Evolutionary conservation across 805 yeast species (phyloP).

Genomic region (Zygoascus bituminiphila): DNA sequence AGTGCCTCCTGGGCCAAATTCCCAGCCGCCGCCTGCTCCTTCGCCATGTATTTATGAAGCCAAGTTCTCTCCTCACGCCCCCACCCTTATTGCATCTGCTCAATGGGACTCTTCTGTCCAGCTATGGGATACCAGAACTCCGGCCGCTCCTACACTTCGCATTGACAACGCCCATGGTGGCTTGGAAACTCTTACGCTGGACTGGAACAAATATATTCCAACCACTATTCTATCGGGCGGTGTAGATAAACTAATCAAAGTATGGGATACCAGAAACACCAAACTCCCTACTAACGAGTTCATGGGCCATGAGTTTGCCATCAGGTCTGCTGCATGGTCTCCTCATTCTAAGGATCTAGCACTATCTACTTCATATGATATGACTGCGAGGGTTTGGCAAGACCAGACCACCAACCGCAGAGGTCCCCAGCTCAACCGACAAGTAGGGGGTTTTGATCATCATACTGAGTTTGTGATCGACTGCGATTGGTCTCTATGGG

Average conservation of each 20-base stretch:
- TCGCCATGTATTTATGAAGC: constrained; percentile 64
- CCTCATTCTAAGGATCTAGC: constrained; percentile 73
- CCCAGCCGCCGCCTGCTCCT: constrained; percentile 23
- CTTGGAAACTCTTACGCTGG: constrained; percentile 69
- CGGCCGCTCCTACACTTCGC: constrained; percentile 33
- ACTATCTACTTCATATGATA: constrained; percentile 78
- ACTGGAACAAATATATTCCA: constrained; percentile 85
- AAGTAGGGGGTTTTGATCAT: constrained; percentile 45
- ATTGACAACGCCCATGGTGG: constrained; percentile 65
- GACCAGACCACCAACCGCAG: constrained; percentile 35
- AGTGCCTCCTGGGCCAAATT: constrained; percentile 15
- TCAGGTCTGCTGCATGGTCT: constrained; percentile 76
- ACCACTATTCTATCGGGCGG: constrained; percentile 80
- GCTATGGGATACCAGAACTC: constrained; percentile 66
- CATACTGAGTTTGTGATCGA: constrained; percentile 91
- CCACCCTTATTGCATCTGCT: constrained; percentile 57
- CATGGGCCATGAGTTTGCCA: constrained; percentile 83
- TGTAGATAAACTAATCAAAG: constrained; percentile 74
- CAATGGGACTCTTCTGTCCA: constrained; percentile 69
- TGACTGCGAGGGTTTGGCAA: constrained; percentile 83
- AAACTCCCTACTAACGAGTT: constrained; percentile 63
- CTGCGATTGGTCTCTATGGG: constrained; percentile 95
- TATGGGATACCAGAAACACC: constrained; percentile 84
- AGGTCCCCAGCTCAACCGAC: constrained; percentile 49
- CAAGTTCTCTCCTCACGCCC: constrained; percentile 76